Conservation (phyloP, 805 yeast species). For the Kodamaea neixiangensis region DNA sequence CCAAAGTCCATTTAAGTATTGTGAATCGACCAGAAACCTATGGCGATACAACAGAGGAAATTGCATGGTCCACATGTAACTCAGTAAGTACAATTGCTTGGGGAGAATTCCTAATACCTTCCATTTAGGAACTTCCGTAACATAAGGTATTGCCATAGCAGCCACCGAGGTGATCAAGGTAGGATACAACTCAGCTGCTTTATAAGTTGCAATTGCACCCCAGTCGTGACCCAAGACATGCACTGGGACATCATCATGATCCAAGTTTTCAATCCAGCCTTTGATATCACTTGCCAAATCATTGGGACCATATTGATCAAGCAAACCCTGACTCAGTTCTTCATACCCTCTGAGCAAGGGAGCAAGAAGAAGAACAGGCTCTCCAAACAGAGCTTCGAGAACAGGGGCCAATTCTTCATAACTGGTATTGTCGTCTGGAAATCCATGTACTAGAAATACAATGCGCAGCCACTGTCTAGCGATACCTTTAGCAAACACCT, state of each 20-base stretch:
- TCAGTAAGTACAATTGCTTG: slow-evolving; percentile 34
- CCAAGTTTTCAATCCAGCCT: slow-evolving; percentile 32
- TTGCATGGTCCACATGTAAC: slow-evolving; percentile 43
- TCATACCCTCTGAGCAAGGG: slow-evolving; percentile 44
- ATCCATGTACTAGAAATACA: slow-evolving; percentile 18
- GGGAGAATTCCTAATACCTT: slow-evolving; percentile 33
- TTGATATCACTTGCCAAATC: slow-evolving; percentile 37
- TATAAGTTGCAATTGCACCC: slow-evolving; percentile 43
- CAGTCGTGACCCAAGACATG: slow-evolving; percentile 47
- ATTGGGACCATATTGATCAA: slow-evolving; percentile 25
- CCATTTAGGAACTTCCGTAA: slow-evolving; percentile 29
- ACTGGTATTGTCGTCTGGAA: slow-evolving; percentile 39
- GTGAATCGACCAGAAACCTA: slow-evolving; percentile 17
- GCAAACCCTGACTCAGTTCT: slow-evolving; percentile 27
- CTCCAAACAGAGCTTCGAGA: slow-evolving; percentile 19
- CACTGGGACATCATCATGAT: slow-evolving; percentile 24
- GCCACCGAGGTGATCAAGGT: slow-evolving; percentile 33
- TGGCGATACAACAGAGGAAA: slow-evolving; percentile 23
- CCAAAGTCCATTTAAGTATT: slow-evolving; percentile 37
- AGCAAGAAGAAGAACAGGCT: slow-evolving; percentile 28
- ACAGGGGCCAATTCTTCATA: slow-evolving; percentile 26
- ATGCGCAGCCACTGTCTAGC: slow-evolving; percentile 12
- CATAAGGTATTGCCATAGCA: slow-evolving; percentile 41
- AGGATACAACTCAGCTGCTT: slow-evolving; percentile 37
- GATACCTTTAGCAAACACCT: slow-evolving; percentile 16